Evolutionary conservation across 768 basidiomycete species (phyloP), one percentile per base, ranked within the genome.

Genomic region (Collybiopsis luxurians): DNA sequence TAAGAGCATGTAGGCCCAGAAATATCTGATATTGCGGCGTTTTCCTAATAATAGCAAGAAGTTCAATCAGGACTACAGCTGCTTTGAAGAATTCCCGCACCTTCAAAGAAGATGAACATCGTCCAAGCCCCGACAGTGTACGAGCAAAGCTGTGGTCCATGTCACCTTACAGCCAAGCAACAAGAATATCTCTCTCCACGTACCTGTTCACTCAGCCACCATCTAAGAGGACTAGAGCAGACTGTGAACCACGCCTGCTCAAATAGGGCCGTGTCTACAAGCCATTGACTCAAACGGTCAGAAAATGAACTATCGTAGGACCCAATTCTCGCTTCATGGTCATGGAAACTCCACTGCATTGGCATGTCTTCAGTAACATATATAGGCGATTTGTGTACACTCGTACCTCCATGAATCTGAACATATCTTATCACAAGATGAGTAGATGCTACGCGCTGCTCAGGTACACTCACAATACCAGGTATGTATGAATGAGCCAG

Each of bases 1-100:
- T 9, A 90, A 75, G 34, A 89, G 71, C 83, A 89, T 86, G 69
- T 86, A 89, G 1, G 81, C 84, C 83, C 83, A 86, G 0, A 80
- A 48, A 58, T 80, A 72, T 60, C 75, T 78, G 57, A 88, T 72
- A 15, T 69, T 55, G 42, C 73, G 63, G 21, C 71, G 66, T 38
- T 70, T 64, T 0, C 79, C 80, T 75, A 9, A 39, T 17, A 31
- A 17, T 17, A n/a, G n/a, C n/a, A 23, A 19, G 36, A 43, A 28
- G 40, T 36, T 36, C 50, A 39, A 17, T 31, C 12, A 54, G 23
- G 26, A 23, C 27, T 12, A 28, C 13, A 19, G 36, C 28, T 24
- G 31, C 26, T n/a, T n/a, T 26, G 26, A 44, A 28, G n/a, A 42
- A 36, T 17, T 27, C 28, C 19, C 23, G 24, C 23, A 83, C 87